Conservation (phyloP, 306 rosid species). For the Urtica urens region DNA sequence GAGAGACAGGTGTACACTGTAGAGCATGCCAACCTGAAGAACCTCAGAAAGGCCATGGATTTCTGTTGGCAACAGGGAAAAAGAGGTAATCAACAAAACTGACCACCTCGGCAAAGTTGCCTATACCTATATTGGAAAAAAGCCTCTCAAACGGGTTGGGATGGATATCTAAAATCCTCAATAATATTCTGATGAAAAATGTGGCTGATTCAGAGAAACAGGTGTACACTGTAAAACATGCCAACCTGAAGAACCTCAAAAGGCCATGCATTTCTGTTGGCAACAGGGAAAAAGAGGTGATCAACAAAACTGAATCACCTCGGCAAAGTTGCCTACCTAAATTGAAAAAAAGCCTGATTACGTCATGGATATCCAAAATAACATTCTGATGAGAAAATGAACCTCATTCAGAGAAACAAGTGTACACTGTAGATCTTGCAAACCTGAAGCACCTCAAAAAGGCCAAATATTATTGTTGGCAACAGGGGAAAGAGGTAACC, state of each 20-base stretch:
- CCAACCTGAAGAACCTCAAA: conserved; percentile 5
- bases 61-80: conserved; percentile 37
- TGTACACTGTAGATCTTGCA: background rate
- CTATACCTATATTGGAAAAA: background rate
- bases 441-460: conserved; percentile 12
- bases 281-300: conserved; percentile 67
- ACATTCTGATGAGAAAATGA: background rate
- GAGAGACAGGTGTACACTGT: background rate
- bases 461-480: conserved; percentile 20
- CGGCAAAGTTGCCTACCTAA: conserved; percentile 59
- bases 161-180: background rate
- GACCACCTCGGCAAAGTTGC: conserved; percentile 44
- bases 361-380: too few species aligned
- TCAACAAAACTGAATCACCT: conserved; percentile 26
- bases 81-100: conserved; percentile 32
- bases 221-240: background rate
- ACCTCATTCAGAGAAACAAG: background rate
- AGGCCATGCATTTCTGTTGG: conserved; percentile 30
- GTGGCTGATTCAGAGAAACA: background rate
- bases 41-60: conserved; percentile 16
- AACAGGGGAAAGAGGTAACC: conserved; percentile 18
- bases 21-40: background rate
- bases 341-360: too few species aligned
- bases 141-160: too few species aligned
- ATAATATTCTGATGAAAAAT: background rate